These are phyloP conservation scores for Poa pratensis DNA, from an alignment of 176 grass and related monocot genomes.

Conservation along the genomic window DNA sequence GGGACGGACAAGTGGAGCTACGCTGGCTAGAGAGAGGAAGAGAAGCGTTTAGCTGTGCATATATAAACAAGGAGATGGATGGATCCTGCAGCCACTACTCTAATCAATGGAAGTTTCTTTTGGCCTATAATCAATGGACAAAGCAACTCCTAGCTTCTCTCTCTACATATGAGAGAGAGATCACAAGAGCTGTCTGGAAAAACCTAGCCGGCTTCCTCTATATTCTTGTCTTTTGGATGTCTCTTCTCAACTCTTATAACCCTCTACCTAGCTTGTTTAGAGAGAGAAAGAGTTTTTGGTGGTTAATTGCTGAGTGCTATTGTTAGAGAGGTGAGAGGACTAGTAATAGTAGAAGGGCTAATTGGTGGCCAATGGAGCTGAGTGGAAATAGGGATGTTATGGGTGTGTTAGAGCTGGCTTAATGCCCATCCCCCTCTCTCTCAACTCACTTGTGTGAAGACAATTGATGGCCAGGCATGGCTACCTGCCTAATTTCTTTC, in stretches of 20 bases:
- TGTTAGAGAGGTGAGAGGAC: slow-evolving; percentile 40
- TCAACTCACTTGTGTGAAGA: slow-evolving; percentile 42
- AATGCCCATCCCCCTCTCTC: slow-evolving; percentile 18
- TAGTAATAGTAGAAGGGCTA: slow-evolving; percentile 33
- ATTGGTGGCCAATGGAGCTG: slow-evolving; percentile 45
- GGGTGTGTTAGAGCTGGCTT: slow-evolving; percentile 38
- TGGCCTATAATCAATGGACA: slow-evolving; percentile 46
- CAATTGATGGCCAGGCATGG: slow-evolving; percentile 20
- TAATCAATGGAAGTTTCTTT: slow-evolving; percentile 53
- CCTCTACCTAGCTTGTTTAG: background rate
- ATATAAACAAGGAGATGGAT: background rate
- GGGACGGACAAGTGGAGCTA: slow-evolving; percentile 10
- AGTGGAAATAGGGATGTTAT: slow-evolving; percentile 30
- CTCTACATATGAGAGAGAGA: slow-evolving; percentile 15
- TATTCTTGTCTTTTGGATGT: slow-evolving; percentile 3
- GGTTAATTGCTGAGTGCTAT: slow-evolving; percentile 51
- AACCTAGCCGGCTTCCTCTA: slow-evolving; percentile 39
- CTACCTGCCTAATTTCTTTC: background rate
- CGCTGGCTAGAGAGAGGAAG: slow-evolving; percentile 19
- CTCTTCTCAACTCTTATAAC: slow-evolving; percentile 40
- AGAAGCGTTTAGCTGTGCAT: slow-evolving; percentile 40
- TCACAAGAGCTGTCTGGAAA: background rate
- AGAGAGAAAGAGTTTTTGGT: slow-evolving; percentile 31
- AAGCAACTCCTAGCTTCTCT: slow-evolving; percentile 19
- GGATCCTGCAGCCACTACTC: background rate